Base-by-base conservation (phyloP, 345 rosid genomes). In the Gossypium rotundifolium region DNA sequence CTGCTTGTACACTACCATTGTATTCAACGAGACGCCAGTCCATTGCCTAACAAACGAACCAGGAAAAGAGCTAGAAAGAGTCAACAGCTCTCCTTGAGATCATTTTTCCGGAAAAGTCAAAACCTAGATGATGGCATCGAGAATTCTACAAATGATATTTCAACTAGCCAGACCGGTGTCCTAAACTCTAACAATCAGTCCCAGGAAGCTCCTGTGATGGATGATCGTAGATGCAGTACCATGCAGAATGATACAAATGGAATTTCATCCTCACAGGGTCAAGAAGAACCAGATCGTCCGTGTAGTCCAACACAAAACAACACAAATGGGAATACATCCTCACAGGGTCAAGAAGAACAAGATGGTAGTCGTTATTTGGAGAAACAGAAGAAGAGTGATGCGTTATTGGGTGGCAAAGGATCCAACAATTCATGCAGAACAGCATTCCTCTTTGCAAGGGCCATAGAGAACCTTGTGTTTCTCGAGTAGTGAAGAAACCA, bases 391-490 rank as follows among this genome's bases (percentile, higher is more conserved):
- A 91, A 86, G 61, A 67, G 71, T 23, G 71, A 75, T 72, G 98
- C 98, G 55, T 79, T 89, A 76, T 65, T 76, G 69, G 94, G 73
- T 92, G 98, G 97, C 93, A 84, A 78, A 87, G 97, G 63, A 94
- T 94, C 79, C 95, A 87, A 76, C 84, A 79, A 81, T 74, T 84
- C 71, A 90, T 93, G 99, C 91, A 89, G 84, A 87, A 85, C 70
- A 93, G 91, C 58, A 83, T 93, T 66, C 99, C 97, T 46, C 88
- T 88, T 57, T 93, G 98, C 85, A 93, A 91, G 83, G 98, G 98
- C 60, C 99, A 95, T 40, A 81, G 77, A 78, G 96, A 95, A 83
- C 94, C 91, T 18, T 93, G 98, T 81, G 92, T 90, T 73, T 71
- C 96, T 70, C 83, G 96, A 20, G 83, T 90, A 48, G 98, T 95